These are phyloP conservation scores for Exserohilum turcica DNA, from an alignment of 2,329 filamentous ascomycete genomes.

Conservation along the genomic window DNA sequence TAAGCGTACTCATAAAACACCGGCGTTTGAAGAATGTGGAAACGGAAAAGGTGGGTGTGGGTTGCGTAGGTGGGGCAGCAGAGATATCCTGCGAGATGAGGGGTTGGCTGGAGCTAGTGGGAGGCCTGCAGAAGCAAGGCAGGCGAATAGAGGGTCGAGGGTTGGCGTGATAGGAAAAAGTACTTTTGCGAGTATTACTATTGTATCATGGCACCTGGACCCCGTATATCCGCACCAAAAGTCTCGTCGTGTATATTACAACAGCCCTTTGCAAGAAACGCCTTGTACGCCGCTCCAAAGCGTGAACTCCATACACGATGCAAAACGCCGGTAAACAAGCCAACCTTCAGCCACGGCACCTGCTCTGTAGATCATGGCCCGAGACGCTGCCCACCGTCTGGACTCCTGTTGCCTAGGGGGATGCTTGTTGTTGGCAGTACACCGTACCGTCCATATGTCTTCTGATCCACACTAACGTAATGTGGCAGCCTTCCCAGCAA, in stretches of 20 bases:
- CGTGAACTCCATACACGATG: conserved; percentile 4
- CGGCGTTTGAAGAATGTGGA: neutral
- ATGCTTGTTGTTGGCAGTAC: conserved; percentile 66
- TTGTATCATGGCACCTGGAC: conserved; percentile 11
- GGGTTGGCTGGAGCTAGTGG: neutral
- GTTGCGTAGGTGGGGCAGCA: neutral
- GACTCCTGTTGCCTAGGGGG: conserved; percentile 31
- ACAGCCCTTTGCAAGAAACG: neutral
- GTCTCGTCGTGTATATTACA: neutral
- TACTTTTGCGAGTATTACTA: conserved; percentile 8
- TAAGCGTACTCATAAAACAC: neutral
- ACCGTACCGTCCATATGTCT: conserved; percentile 91
- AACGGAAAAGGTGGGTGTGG: no score
- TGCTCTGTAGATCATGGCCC: conserved; percentile 26
- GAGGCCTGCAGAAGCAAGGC: neutral
- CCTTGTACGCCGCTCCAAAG: conserved; percentile 4
- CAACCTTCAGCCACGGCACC: neutral
- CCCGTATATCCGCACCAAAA: conserved; percentile 13
- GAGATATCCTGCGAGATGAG: neutral
- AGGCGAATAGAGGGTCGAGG: neutral
- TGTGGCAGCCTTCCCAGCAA: conserved; percentile 82
- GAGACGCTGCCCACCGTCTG: conserved; percentile 38
- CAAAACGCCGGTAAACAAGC: neutral
- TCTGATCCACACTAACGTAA: conserved; percentile 93
- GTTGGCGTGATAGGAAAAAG: neutral